Conservation (phyloP, 2,329 filamentous ascomycete genomes). For the Aspergillus melleus region DNA sequence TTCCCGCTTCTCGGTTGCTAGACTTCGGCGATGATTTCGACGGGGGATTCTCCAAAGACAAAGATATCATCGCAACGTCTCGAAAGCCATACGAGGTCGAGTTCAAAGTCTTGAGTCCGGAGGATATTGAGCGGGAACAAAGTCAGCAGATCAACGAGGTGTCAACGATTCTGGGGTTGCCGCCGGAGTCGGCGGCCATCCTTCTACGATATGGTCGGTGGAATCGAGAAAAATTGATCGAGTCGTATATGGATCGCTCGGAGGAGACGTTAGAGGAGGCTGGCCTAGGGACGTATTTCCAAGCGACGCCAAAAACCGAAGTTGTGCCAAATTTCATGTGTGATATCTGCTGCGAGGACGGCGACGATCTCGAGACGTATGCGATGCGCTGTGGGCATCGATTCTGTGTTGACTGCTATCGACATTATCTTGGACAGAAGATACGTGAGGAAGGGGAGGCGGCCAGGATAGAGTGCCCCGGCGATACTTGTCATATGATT, state of each 20-base stretch:
- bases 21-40: slow-evolving; percentile 62
- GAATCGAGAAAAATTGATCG: slow-evolving; percentile 94
- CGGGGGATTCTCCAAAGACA: slow-evolving; percentile 64
- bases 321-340: slow-evolving; percentile 76
- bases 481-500: slow-evolving; percentile 82
- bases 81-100: slow-evolving; percentile 79
- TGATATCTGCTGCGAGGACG: slow-evolving; percentile 96
- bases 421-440: slow-evolving; percentile 87
- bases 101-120: slow-evolving; percentile 76
- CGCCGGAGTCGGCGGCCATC: slow-evolving; percentile 86
- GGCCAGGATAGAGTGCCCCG: slow-evolving; percentile 88
- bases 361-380: slow-evolving; percentile 73
- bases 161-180: slow-evolving; percentile 84
- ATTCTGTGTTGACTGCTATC: slow-evolving; percentile 90
- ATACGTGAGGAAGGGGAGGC: slow-evolving; percentile 95
- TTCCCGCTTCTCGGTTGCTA: slow-evolving; percentile 15
- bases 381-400: slow-evolving; percentile 94
- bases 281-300: slow-evolving; percentile 69
- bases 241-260: slow-evolving; percentile 91
- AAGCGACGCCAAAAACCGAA: slow-evolving; percentile 66
- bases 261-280: slow-evolving; percentile 79
- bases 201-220: slow-evolving; percentile 85
- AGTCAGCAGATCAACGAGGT: slow-evolving; percentile 85
- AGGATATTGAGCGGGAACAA: slow-evolving; percentile 82
- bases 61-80: slow-evolving; percentile 69